A percentile compares a stretch with the other conserved stretches of the same genome.
Conservation (phyloP, 2,329 filamentous ascomycete genomes). For the Arthrinium puccinioides region DNA sequence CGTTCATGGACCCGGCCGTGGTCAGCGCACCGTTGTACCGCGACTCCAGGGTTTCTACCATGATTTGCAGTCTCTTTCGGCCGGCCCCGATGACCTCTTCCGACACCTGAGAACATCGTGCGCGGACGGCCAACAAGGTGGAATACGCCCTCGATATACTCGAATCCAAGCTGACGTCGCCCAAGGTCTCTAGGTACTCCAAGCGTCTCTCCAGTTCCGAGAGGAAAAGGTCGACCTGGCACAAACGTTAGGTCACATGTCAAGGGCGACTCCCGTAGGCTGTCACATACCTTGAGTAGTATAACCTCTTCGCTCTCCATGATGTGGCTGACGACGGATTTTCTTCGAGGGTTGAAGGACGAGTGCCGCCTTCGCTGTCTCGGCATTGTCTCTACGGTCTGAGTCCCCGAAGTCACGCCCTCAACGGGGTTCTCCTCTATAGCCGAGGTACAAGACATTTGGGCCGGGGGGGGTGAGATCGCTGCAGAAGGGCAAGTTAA, state of each 20-base stretch:
- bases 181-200: conserved; percentile 82
- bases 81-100: conserved; percentile 86
- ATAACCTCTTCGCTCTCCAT: conserved; percentile 58
- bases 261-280: neutral
- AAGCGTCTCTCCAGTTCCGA: conserved; percentile 79
- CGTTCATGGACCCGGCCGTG: conserved; percentile 79
- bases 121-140: conserved; percentile 78
- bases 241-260: neutral
- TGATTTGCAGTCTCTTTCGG: conserved; percentile 72
- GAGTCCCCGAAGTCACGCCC: too few relatives aligned
- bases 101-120: conserved; percentile 82
- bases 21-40: conserved; percentile 81
- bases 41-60: conserved; percentile 86
- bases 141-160: conserved; percentile 79
- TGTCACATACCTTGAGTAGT: conserved; percentile 42
- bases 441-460: conserved; percentile 23
- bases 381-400: conserved; percentile 20
- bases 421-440: too few relatives aligned
- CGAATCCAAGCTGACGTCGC: conserved; percentile 74
- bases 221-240: conserved; percentile 70
- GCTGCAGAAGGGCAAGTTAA: too few relatives aligned
- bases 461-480: conserved; percentile 8
- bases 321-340: conserved; percentile 51
- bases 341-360: conserved; percentile 45
- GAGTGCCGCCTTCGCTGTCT: conserved; percentile 46